Evolutionary conservation across 805 yeast genomes (phyloP), one percentile per base, ranked within the genome.

Genomic region (Zygosaccharomyces bisporus): DNA sequence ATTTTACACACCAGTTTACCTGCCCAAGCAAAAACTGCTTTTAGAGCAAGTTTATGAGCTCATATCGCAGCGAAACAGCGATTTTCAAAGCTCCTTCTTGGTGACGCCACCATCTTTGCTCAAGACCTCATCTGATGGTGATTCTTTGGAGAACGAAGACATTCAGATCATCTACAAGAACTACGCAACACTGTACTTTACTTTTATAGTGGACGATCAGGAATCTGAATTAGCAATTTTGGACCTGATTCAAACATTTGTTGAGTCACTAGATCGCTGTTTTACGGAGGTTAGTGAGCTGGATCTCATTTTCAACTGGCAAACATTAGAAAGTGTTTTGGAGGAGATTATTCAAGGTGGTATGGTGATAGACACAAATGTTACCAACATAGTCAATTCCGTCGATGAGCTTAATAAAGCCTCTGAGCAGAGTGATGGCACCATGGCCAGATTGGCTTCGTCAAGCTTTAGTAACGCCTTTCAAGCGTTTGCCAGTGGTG

Each of bases 251-350:
- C 99, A 93, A 63, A 97, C 93, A 34, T 91, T 93, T 72, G 99
- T 93, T 3, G 97, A 93, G 64, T 85, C 95, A 42, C 73, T 93
- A 52, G 96, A 93, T 62, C 80, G 84, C 46, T 93, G 99, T 65
- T 93, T 93, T 67, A 82, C 81, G 49, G 90, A 89, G 58, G 99
- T 93, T 5, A 90, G 96, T 64, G 99, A 93, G 61, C 73, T 93
- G 54, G 99, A 93, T 67, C 73, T 93, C 50, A 96, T 93, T n/a
- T 91, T 90, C 68, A 97, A 97, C 13, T 93, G 99, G 98, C 97
- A 93, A 66, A 95, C 89, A 4, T 70, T 91, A 24, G 95, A 91
- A 61, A 83, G 95, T 1, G 96, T 91, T 1, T 65, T 90, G 39
- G 93, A 83, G 56, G 98, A 93, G 57, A 84, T 93, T 25, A 83